Conservation (phyloP, 192 early-diverging fungal species). For the Coemansia pectinata region DNA sequence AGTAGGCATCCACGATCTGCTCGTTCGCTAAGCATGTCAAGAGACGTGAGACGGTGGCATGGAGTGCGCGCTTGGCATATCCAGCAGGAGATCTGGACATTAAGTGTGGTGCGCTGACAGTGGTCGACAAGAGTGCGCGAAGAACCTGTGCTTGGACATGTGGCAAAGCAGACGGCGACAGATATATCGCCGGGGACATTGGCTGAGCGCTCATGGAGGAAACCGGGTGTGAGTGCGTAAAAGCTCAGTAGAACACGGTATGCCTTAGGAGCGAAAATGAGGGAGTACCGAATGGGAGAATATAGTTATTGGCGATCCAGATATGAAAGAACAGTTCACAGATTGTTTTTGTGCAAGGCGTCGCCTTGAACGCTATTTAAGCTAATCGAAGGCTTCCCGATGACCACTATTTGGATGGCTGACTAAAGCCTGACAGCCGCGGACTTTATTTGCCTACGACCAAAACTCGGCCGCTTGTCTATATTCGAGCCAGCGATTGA, state of each 20-base stretch:
- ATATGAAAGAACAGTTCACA: neutral
- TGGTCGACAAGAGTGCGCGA: conserved; percentile 13
- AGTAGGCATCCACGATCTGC: conserved; percentile 51
- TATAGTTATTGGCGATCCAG: neutral
- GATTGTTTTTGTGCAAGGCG: neutral
- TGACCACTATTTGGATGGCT: neutral
- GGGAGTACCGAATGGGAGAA: neutral
- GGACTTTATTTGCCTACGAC: neutral
- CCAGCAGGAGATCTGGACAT: conserved; percentile 24
- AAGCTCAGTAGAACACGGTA: neutral
- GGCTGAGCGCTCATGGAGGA: neutral
- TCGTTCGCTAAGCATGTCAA: conserved; percentile 62
- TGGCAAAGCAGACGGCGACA: neutral
- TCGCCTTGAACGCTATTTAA: neutral
- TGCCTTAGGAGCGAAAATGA: neutral
- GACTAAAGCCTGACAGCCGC: neutral
- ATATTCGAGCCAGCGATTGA: neutral
- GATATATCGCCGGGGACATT: neutral
- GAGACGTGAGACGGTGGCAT: conserved; percentile 61
- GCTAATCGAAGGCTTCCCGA: neutral
- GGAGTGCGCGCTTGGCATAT: conserved; percentile 36
- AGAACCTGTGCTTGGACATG: conserved; percentile 5
- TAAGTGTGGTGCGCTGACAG: conserved; percentile 10
- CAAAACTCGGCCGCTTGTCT: neutral
- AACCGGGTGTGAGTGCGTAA: neutral